Conservation (phyloP, 441 rosid species). For the Populus hybrid region DNA sequence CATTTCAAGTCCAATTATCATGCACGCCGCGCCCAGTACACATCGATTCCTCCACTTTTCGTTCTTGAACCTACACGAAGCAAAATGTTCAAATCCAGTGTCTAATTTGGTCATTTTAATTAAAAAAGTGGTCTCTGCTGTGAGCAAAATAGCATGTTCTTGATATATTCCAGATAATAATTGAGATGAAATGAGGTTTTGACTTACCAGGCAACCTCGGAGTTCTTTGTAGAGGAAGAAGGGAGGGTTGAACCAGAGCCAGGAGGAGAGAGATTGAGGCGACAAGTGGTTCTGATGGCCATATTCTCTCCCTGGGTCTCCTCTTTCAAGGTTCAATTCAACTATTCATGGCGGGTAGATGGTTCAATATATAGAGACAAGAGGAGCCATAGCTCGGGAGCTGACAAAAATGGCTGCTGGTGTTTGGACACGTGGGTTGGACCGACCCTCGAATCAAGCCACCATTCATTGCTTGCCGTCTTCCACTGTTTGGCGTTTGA, state of each 20-base stretch:
- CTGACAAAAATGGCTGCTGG: constrained; percentile 1
- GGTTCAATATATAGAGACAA: neutral
- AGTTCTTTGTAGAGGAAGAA: constrained; percentile 2
- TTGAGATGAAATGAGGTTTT: neutral
- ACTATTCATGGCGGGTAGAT: neutral
- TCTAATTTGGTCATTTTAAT: neutral
- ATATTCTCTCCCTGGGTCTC: neutral
- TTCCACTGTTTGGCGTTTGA: neutral
- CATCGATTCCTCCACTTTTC: constrained; percentile 26
- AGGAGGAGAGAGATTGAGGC: constrained; percentile 38
- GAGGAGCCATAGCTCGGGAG: neutral
- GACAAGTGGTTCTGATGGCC: constrained; percentile 34
- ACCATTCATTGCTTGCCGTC: constrained; percentile 18
- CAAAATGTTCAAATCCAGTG: neutral
- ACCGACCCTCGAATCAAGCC: neutral
- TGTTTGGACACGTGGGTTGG: constrained; percentile 6
- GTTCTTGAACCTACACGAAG: constrained; percentile 9
- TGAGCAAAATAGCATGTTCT: neutral
- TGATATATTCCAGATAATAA: too few species aligned
- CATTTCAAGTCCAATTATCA: constrained; percentile 27
- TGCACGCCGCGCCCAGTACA: constrained; percentile 23
- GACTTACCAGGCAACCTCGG: constrained; percentile 23
- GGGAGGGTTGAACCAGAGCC: constrained; percentile 13
- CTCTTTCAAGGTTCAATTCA: neutral
- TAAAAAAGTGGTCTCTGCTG: neutral